Evolutionary conservation across 139 green algal genomes (phyloP).

Genomic region (Tetradesmus obliquus): DNA sequence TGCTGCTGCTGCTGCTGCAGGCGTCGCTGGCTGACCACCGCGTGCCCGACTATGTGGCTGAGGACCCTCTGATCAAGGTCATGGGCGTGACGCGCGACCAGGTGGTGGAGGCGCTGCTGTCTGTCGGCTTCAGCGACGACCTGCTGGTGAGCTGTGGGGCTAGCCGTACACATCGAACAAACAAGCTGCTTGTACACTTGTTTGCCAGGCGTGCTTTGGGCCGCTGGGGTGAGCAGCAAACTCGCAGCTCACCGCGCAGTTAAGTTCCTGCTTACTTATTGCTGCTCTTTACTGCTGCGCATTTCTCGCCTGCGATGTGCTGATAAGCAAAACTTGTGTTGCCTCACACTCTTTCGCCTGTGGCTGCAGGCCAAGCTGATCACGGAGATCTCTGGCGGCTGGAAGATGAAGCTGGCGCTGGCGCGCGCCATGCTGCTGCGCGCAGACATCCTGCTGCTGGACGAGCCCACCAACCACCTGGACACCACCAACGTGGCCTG

Average conservation of each 20-base stretch:
- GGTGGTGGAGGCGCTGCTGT: slow-evolving; percentile 71
- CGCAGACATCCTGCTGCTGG: slow-evolving; percentile 90
- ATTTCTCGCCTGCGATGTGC: not conserved
- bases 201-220: not conserved
- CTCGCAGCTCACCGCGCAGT: no score
- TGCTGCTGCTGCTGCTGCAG: slow-evolving; percentile 40
- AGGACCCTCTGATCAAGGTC: slow-evolving; percentile 57
- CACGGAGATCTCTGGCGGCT: slow-evolving; percentile 64
- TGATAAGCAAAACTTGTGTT: not conserved
- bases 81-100: slow-evolving; percentile 50
- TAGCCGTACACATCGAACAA: not conserved
- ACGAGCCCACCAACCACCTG: slow-evolving; percentile 60
- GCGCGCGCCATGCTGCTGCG: slow-evolving; percentile 80
- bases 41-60: slow-evolving; percentile 55
- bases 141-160: slow-evolving; percentile 59
- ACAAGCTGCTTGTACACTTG: not conserved
- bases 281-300: not conserved
- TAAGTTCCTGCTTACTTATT: no score
- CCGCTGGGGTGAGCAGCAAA: not conserved
- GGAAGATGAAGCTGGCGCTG: slow-evolving; percentile 95
- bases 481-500: slow-evolving; percentile 90
- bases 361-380: slow-evolving; percentile 40
- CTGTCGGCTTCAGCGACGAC: slow-evolving; percentile 84
- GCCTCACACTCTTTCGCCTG: not conserved
- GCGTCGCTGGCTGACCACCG: slow-evolving; percentile 45